These are phyloP conservation scores for Colletotrichum viniferum DNA, from an alignment of 2,329 filamentous ascomycete species.

Conservation along the genomic window DNA sequence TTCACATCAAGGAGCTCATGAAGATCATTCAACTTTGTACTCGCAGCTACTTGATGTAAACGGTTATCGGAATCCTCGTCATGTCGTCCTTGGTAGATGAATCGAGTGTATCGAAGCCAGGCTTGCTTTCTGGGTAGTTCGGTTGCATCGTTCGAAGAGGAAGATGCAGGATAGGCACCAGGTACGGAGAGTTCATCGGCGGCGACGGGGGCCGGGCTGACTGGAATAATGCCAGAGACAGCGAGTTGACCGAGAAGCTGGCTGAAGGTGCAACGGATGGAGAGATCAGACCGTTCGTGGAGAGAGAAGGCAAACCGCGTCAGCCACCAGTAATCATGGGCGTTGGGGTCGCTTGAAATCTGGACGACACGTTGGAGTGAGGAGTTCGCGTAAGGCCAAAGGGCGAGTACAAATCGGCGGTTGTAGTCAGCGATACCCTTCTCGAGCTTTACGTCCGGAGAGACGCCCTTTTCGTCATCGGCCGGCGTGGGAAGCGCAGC, in stretches of 20 bases:
- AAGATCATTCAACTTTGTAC: background rate
- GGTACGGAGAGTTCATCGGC: background rate
- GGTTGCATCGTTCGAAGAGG: background rate
- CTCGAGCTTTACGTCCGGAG: background rate
- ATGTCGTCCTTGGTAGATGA: constrained; percentile 8
- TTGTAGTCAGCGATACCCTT: background rate
- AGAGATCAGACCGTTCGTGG: background rate
- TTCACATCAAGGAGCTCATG: background rate
- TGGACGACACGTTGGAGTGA: background rate
- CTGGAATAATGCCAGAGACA: background rate
- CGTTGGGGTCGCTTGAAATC: background rate
- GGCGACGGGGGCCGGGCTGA: background rate
- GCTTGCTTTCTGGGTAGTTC: background rate
- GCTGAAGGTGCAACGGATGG: constrained; percentile 10
- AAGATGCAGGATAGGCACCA: background rate
- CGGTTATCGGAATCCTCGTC: background rate
- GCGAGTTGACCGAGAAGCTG: constrained; percentile 10
- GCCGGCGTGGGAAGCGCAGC: background rate
- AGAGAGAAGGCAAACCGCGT: constrained; percentile 14
- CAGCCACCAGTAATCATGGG: constrained; percentile 11
- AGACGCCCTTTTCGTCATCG: background rate
- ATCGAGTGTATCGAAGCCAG: constrained; percentile 9
- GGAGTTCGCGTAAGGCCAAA: constrained; percentile 22
- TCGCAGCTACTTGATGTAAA: background rate
- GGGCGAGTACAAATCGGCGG: background rate